Evolutionary conservation across 495 filamentous ascomycete species (phyloP), one percentile per base, ranked within the genome.

Genomic region (Xylaria cubensis): DNA sequence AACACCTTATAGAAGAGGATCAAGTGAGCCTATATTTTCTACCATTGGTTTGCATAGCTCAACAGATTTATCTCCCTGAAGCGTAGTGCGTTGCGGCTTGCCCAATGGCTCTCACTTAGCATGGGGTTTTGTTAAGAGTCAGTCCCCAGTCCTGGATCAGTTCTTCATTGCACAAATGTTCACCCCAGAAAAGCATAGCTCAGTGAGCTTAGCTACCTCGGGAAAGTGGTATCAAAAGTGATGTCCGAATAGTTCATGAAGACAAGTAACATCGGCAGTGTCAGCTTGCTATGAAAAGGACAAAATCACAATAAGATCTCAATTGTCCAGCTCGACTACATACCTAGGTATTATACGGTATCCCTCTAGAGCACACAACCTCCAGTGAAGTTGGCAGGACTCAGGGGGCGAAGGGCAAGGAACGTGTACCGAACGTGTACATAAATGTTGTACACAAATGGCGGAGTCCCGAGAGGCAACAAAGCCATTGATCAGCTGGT

Each of bases 1-100:
- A 48, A 48, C 34, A 10, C 7, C n/a, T 12, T 8, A n/a, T 21
- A 9, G 42, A 4, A 53, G 68, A 70, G 59, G 26, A 15, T 42
- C 58, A 10, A 70, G 68, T 26, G 44, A 39, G 4, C 32, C 48
- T 39, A 21, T 44, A 55, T 50, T 29, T 48, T 36, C n/a, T 69
- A 13, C 24, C 19, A 26, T 42, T 46, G 41, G 1, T 69, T 6
- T 46, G 21, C 12, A 29, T 48, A 59, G 32, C 19, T 39, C 29
- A 68, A 41, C 51, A 36, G 15, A 19, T 44, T 48, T 24, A 42
- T 13, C 9, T 17, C 9, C 12, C 3, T 36, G 44, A 15, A 48
- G 32, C 8, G 42, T 26, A 17, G 13, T 24, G 42, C 13, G 42
- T 66, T 36, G 10, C 64, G 13, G 44, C 44, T 51, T 66, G 41